Percentiles rank a stretch among this genome's conserved stretches.
phyloP scores from a whole-genome alignment of 1,284 basidiomycete species.

The Agroathelia rolfsii region DNA sequence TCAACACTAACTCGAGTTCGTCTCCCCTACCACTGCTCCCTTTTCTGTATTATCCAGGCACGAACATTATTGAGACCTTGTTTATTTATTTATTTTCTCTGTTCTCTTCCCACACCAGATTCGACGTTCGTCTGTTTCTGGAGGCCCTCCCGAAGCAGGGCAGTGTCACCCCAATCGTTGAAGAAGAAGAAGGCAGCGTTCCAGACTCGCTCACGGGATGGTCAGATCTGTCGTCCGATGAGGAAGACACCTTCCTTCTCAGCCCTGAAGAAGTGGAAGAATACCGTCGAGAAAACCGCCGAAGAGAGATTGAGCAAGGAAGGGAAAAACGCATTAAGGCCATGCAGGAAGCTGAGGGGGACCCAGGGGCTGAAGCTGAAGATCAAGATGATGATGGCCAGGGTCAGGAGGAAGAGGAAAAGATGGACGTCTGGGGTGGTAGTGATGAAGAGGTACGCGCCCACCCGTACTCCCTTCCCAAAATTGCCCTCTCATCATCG shows the following conservation, averaged over 20 bases:
- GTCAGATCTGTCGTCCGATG: constrained; percentile 75
- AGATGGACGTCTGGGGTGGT: constrained; percentile 49
- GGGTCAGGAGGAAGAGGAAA: constrained; percentile 23
- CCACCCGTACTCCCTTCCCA: too few relatives aligned
- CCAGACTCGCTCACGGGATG: constrained; percentile 61
- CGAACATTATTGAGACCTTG: constrained; percentile 9
- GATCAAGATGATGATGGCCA: too few relatives aligned
- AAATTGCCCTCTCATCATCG: too few relatives aligned
- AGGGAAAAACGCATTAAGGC: constrained; percentile 57
- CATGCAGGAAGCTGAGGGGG: too few relatives aligned
- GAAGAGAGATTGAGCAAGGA: constrained; percentile 46
- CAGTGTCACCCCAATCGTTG: constrained; percentile 9
- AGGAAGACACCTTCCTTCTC: constrained; percentile 75
- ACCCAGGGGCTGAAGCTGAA: too few relatives aligned
- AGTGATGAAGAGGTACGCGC: constrained; percentile 62
- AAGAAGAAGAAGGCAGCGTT: constrained; percentile 12
- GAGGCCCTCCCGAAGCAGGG: constrained; percentile 29
- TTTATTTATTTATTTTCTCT: constrained; percentile 11
- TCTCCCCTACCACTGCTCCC: constrained; percentile 6
- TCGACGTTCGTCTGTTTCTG: constrained; percentile 70
- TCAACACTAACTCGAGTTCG: constrained; percentile 10
- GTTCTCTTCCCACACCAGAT: constrained; percentile 33
- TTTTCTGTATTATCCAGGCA: too few relatives aligned
- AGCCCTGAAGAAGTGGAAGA: constrained; percentile 56
- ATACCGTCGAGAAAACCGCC: constrained; percentile 55